Conservation (phyloP, 768 basidiomycete species). For the Xanthoconium purpureum region DNA sequence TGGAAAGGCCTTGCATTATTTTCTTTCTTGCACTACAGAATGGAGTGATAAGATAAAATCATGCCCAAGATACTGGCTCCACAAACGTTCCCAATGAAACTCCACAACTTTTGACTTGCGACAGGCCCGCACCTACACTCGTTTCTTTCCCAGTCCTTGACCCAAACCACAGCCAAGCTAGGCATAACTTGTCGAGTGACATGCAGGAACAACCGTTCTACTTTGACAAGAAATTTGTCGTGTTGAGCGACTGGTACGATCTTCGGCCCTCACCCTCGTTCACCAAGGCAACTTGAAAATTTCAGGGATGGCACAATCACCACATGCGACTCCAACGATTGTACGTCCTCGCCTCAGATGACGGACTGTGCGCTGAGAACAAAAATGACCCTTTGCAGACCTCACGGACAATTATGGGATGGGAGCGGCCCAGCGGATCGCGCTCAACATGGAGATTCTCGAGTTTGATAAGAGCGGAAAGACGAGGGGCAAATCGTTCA, state of each 20-base stretch:
- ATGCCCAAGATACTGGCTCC: slow-evolving; percentile 3
- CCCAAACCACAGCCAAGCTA: neutral
- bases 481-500: slow-evolving; percentile 26
- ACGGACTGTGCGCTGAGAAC: neutral
- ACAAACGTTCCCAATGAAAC: slow-evolving; percentile 12
- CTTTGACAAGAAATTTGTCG: slow-evolving; percentile 76
- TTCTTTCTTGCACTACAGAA: neutral
- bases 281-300: neutral
- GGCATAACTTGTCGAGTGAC: neutral
- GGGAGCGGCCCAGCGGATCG: slow-evolving; percentile 68
- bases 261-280: neutral
- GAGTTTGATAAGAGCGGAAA: slow-evolving; percentile 32
- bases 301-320: slow-evolving; percentile 92
- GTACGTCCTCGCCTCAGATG: slow-evolving; percentile 41
- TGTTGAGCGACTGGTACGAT: slow-evolving; percentile 84
- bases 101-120: neutral
- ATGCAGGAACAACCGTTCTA: slow-evolving; percentile 20
- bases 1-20: neutral
- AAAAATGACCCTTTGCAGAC: slow-evolving; percentile 41
- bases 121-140: neutral
- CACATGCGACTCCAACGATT: slow-evolving; percentile 89
- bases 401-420: slow-evolving; percentile 90
- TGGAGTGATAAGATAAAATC: slow-evolving; percentile 20
- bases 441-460: slow-evolving; percentile 68
- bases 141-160: neutral